phyloP scores from a whole-genome alignment of 164 flowering plant genomes.

The Echeveria elegans region DNA sequence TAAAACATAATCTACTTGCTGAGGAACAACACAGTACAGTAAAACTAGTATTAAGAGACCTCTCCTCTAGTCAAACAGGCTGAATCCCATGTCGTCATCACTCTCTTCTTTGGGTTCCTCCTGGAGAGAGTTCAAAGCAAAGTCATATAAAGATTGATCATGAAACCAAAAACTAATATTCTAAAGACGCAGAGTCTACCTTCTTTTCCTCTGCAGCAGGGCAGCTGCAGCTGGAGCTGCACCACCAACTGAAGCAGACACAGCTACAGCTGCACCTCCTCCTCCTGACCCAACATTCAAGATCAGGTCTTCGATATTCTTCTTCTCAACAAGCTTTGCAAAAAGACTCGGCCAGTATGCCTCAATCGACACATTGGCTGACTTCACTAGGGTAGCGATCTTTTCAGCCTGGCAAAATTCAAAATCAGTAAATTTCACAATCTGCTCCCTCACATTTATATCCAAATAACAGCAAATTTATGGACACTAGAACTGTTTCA shows the following conservation, averaged over 20 bases:
- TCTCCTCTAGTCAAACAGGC: conserved; percentile 13
- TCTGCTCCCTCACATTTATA: neutral
- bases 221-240: conserved; percentile 17
- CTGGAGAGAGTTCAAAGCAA: neutral
- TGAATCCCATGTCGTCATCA: conserved; percentile 22
- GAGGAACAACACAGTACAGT: neutral
- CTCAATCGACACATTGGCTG: conserved; percentile 20
- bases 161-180: no score
- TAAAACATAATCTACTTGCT: neutral
- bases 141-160: no score
- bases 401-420: conserved; percentile 17
- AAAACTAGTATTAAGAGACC: neutral
- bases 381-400: conserved; percentile 21
- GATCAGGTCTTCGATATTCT: conserved; percentile 21
- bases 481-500: no score
- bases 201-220: conserved; percentile 27
- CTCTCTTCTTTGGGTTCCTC: conserved; percentile 20
- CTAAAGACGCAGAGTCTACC: conserved; percentile 13
- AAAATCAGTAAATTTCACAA: neutral
- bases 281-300: conserved; percentile 22
- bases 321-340: conserved; percentile 25
- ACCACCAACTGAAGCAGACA: conserved; percentile 15
- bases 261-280: conserved; percentile 16
- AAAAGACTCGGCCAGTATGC: conserved; percentile 28
- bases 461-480: no score